Base-by-base conservation (phyloP, 257 asterid genomes). In the Salvia hispanica region DNA sequence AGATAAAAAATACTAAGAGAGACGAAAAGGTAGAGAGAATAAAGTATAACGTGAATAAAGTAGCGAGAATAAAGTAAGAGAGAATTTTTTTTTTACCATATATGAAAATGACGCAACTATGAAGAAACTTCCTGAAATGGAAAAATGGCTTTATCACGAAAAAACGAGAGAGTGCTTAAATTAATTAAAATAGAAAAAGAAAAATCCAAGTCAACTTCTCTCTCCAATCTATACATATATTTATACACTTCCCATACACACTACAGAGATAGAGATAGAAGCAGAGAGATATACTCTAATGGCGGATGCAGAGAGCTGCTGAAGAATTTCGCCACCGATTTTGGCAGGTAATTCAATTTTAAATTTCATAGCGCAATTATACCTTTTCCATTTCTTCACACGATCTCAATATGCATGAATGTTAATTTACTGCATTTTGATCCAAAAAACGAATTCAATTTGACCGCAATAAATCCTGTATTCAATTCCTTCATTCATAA, bases 161-260 rank as follows among this genome's bases (percentile, higher is more conserved):
- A n/a, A n/a, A n/a, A n/a, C n/a, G n/a, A n/a, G n/a, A n/a, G n/a
- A n/a, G n/a, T n/a, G n/a, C n/a, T n/a, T n/a, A n/a, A n/a, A 25
- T 25, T 2, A 25, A 25, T 25, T 25, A 25, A 25, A 25, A 25
- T 1, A 25, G 31, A 25, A 25, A 25, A 25, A 25, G 31, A 25
- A 25, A 25, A 25, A 25, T 25, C 67, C 43, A 53, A 69, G 77
- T 79, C 84, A 81, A 74, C 77, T 72, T 64, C 70, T 21, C 76
- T 62, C 63, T 47, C 28, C 58, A 14, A 6, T 57, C n/a, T 42
- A 47, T 13, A 56, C 51, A 55, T 59, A 39, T 9, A 58, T 25
- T 25, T 25, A 25, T 25, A 25, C 14, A 13, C 34, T 14, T 9
- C 15, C 39, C 46, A 7, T 18, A 31, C 31, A 61, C n/a, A 3